Evolutionary conservation across 176 grass and related monocot genomes (phyloP).

Genomic region (Oryza rufipogon): DNA sequence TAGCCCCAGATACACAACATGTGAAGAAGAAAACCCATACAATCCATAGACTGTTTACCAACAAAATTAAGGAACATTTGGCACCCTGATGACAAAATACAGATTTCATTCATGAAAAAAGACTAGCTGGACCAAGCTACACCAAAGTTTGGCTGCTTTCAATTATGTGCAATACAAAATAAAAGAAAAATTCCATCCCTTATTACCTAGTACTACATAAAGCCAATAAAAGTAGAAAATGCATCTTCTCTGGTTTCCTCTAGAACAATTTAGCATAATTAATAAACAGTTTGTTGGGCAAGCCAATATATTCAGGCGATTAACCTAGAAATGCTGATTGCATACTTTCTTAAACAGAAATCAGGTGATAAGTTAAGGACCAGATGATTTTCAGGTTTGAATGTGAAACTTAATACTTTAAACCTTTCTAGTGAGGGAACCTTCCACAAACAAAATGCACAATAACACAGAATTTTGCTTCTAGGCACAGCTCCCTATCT

Average conservation of each 20-base stretch:
- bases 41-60: neutral
- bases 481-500: neutral
- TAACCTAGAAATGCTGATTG: neutral
- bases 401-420: neutral
- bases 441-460: neutral
- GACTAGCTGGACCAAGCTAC: neutral
- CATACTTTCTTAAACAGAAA: neutral
- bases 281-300: neutral
- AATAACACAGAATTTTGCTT: neutral
- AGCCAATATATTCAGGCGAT: neutral
- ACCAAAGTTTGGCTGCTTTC: conserved; percentile 1
- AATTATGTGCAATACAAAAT: neutral
- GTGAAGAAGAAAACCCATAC: neutral
- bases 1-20: neutral
- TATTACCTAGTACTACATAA: neutral
- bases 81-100: neutral
- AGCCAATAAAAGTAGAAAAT: neutral
- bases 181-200: neutral
- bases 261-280: neutral
- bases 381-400: neutral
- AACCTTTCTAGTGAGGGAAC: conserved; percentile 8
- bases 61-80: neutral
- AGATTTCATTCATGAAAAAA: neutral
- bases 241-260: conserved; percentile 3
- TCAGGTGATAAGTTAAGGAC: neutral